Evolutionary conservation across 768 basidiomycete species (phyloP).

Genomic region (Rhizopogon salebrosus): DNA sequence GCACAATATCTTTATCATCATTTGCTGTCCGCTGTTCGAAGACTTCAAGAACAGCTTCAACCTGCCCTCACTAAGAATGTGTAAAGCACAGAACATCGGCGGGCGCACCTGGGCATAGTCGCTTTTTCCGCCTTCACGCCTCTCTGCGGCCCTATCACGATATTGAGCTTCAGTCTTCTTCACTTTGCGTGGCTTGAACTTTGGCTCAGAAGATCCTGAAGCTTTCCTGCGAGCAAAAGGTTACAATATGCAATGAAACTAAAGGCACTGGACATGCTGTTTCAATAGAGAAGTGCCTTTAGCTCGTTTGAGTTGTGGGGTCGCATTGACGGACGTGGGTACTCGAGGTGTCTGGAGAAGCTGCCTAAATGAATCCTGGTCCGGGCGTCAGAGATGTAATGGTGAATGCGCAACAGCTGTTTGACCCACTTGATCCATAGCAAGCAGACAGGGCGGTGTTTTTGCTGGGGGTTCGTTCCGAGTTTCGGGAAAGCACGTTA

Average conservation of each 20-base stretch:
- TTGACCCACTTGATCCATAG: constrained; percentile 25
- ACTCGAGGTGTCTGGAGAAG: constrained; percentile 36
- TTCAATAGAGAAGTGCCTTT: not conserved
- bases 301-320: constrained; percentile 2
- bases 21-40: constrained; percentile 65
- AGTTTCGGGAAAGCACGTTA: not conserved
- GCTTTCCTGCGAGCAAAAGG: constrained; percentile 34
- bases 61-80: constrained; percentile 31
- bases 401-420: not conserved
- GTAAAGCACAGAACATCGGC: not conserved
- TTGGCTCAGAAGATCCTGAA: constrained; percentile 47
- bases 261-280: not conserved
- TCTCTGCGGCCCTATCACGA: constrained; percentile 73
- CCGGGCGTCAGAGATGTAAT: not conserved
- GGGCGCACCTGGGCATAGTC: constrained; percentile 66
- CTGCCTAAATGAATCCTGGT: constrained; percentile 56
- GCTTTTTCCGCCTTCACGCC: constrained; percentile 57
- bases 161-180: constrained; percentile 59
- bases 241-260: not conserved
- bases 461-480: not conserved
- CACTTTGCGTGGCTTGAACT: constrained; percentile 80
- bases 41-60: constrained; percentile 77
- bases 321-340: constrained; percentile 8
- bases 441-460: not conserved
- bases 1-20: constrained; percentile 55